Base-by-base conservation (phyloP, 306 rosid genomes). In the Abrus precatorius region DNA sequence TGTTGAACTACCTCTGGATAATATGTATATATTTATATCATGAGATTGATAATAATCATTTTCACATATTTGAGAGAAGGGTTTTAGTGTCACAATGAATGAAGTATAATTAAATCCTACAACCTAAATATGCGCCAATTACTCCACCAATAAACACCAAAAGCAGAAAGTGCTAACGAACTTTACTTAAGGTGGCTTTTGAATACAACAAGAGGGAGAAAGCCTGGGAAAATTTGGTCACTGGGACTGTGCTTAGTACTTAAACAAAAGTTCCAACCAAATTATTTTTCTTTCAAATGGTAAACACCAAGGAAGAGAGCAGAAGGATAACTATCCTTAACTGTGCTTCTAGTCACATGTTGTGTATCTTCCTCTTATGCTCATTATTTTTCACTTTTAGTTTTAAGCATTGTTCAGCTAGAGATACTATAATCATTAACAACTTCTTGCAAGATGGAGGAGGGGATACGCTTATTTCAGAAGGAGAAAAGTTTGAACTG, bases 381-480 rank as follows among this genome's bases (percentile, higher is more conserved):
- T 56, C 84, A 48, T 73, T 86, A 56, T 55, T 91, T 75, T 77
- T 83, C 80, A 73, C 75, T 63, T 60, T 72, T 45, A 53, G 75
- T 63, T 45, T 75, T 40, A 53, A 69, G 48, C 75, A 76, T 82
- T 82, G 89, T 73, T 76, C 74, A 56, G 91, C 94, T 41, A 79
- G 38, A 82, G 96, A 93, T 77, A 67, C 61, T 72, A 78, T 88
- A 69, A 70, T 62, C 45, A 64, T 72, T 12, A 71, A 83, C 85
- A 79, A 81, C 36, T 82, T 64, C 28, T 20, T 90, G 27, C 67
- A 49, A 71, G 90, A 88, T 76, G 88, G 47, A 12, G 68, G 13
- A 80, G 79, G 71, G 10, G 82, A 74, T 6, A 81, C 92, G 80
- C 86, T 93, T 72, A 79, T 93, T 74, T 93, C 97, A 50, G 70